A percentile compares a stretch with the other conserved stretches of the same genome.
Evolutionary conservation across 768 basidiomycete genomes (phyloP).

Genomic region (Calocybe indica): DNA sequence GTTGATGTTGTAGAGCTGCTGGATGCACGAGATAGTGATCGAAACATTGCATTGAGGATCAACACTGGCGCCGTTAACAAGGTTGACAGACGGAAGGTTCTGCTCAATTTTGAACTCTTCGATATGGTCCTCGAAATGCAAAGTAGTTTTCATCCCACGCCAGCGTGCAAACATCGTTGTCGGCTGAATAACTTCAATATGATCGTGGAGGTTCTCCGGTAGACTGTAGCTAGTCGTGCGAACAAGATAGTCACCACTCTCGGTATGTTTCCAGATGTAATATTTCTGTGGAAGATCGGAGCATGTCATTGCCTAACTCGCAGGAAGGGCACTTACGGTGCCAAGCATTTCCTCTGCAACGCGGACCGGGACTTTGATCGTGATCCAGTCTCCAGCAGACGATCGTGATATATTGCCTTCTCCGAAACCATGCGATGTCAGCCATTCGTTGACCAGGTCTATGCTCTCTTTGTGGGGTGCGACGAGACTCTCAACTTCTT

Average conservation of each 20-base stretch:
- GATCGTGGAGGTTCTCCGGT: neutral
- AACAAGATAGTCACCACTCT: neutral
- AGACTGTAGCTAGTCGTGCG: conserved; percentile 1
- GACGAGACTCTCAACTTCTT: neutral
- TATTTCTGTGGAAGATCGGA: neutral
- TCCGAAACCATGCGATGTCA: neutral
- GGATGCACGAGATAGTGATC: conserved; percentile 36
- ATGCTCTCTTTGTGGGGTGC: conserved; percentile 1
- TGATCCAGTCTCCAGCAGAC: neutral
- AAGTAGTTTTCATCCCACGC: neutral
- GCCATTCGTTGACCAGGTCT: conserved; percentile 1
- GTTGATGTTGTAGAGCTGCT: conserved; percentile 33
- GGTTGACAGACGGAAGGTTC: neutral
- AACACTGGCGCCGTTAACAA: conserved; percentile 19
- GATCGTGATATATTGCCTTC: neutral
- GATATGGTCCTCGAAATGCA: no score
- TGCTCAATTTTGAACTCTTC: no score
- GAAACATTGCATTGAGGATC: conserved; percentile 28
- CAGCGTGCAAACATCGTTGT: neutral
- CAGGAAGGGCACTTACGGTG: neutral
- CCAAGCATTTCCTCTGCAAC: neutral
- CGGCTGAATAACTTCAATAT: neutral
- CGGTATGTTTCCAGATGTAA: neutral
- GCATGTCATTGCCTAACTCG: neutral
- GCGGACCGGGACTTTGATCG: neutral